phyloP scores from a whole-genome alignment of 106 monocot species.

The Vanilla planifolia region DNA sequence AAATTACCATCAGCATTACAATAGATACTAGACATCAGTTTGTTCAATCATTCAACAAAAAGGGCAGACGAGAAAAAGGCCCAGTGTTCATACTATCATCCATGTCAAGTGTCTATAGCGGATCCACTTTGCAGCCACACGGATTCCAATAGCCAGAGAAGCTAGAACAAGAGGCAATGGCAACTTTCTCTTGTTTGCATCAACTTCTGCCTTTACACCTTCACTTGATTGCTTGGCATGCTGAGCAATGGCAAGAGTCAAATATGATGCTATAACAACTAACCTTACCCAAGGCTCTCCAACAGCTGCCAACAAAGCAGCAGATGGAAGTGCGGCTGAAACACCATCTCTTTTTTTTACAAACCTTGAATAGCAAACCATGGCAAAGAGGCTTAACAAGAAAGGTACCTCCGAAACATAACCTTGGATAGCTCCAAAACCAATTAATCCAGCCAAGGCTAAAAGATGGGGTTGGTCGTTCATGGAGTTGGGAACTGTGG shows the following conservation, averaged over 20 bases:
- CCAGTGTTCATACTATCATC: constrained; percentile 51
- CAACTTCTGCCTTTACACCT: not conserved
- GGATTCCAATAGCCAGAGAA: constrained; percentile 53
- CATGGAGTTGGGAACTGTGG: constrained; percentile 38
- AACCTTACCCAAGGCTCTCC: constrained; percentile 70
- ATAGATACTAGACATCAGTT: not conserved
- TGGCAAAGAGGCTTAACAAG: constrained; percentile 26
- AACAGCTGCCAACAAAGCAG: constrained; percentile 44
- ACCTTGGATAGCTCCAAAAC: constrained; percentile 42
- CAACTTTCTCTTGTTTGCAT: constrained; percentile 7
- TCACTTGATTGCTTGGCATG: constrained; percentile 33
- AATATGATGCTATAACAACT: constrained; percentile 35
- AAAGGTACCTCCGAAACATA: constrained; percentile 41
- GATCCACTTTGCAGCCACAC: constrained; percentile 66
- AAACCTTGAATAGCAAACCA: constrained; percentile 48
- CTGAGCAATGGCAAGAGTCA: constrained; percentile 54
- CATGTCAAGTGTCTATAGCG: constrained; percentile 67
- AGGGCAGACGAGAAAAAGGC: not conserved
- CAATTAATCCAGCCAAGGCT: constrained; percentile 40
- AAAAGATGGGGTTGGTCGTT: constrained; percentile 51
- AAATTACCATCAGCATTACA: not conserved
- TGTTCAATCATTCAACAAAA: not conserved
- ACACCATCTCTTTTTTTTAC: constrained; percentile 39
- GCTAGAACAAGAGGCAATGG: constrained; percentile 51
- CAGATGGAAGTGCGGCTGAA: constrained; percentile 53